Evolutionary conservation across 352 stramenopile species (phyloP).

Genomic region (Phytophthora crassamura): DNA sequence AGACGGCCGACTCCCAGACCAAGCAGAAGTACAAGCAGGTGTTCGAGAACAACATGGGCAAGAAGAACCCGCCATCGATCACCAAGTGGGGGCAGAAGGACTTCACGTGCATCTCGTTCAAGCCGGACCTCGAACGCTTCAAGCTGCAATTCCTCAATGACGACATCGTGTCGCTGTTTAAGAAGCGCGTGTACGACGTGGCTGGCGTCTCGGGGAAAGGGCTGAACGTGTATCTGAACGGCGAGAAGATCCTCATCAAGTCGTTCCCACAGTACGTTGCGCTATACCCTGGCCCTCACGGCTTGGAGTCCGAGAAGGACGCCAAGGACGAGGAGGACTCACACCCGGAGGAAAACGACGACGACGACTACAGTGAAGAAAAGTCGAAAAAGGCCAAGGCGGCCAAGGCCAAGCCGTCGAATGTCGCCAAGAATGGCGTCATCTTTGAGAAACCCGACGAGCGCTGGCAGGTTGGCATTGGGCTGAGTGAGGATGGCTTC

Average conservation of each 20-base stretch:
- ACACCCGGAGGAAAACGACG: constrained; percentile 37
- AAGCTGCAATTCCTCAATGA: constrained; percentile 92
- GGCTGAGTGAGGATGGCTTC: constrained; percentile 93
- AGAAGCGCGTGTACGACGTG: constrained; percentile 97
- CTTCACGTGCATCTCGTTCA: constrained; percentile 97
- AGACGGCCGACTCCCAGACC: constrained; percentile 94
- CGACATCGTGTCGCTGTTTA: constrained; percentile 96
- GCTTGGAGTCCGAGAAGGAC: constrained; percentile 37
- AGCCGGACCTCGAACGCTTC: constrained; percentile 94
- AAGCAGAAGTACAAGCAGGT: constrained; percentile 95
- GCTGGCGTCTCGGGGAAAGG: constrained; percentile 94
- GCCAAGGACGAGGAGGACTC: constrained; percentile 42
- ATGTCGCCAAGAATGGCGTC: constrained; percentile 52
- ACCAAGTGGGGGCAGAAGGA: constrained; percentile 86
- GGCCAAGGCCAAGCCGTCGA: constrained; percentile 39
- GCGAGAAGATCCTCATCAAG: constrained; percentile 90
- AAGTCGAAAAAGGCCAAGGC: constrained; percentile 37
- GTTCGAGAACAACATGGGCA: constrained; percentile 95
- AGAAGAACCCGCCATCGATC: constrained; percentile 89
- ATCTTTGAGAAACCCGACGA: constrained; percentile 95
- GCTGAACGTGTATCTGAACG: constrained; percentile 95
- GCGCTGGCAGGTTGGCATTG: constrained; percentile 95
- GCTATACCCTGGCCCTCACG: constrained; percentile 78
- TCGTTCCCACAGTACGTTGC: constrained; percentile 96
- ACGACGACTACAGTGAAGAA: constrained; percentile 39